phyloP scores from a whole-genome alignment of 1,284 basidiomycete species.

The Pulveroboletus sp. region DNA sequence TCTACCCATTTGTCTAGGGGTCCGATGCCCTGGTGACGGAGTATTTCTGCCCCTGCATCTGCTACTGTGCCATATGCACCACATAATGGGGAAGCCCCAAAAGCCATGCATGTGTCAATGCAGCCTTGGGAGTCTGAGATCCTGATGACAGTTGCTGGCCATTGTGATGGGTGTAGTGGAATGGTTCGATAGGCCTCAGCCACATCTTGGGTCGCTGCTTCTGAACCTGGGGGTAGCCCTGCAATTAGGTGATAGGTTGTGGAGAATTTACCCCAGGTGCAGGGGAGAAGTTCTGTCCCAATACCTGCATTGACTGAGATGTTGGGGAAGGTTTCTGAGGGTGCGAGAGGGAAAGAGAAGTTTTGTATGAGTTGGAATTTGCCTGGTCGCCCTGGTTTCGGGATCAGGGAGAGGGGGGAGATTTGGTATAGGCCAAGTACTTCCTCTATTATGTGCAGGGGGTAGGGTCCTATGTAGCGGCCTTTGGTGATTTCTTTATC shows the following conservation, averaged over 20 bases:
- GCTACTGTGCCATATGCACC: no score
- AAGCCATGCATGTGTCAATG: not conserved
- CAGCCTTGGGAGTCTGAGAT: not conserved
- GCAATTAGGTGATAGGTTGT: not conserved
- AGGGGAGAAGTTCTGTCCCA: not conserved
- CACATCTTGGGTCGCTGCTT: not conserved
- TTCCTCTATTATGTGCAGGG: no score
- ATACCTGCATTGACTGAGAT: not conserved
- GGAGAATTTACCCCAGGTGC: not conserved
- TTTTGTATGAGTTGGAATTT: not conserved
- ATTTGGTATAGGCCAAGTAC: no score
- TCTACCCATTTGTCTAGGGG: no score
- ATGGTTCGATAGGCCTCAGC: not conserved
- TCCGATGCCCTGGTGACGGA: no score
- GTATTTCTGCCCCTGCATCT: no score
- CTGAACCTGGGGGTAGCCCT: not conserved
- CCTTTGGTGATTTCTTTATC: no score
- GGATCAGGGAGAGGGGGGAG: no score
- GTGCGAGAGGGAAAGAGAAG: not conserved
- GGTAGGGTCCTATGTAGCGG: no score
- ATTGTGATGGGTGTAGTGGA: not conserved
- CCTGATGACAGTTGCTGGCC: rapidly evolving
- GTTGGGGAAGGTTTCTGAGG: not conserved
- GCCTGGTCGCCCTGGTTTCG: no score
- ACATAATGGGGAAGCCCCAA: not conserved